Evolutionary conservation across 1,284 basidiomycete species (phyloP).

Genomic region (Prillingera fragicola): DNA sequence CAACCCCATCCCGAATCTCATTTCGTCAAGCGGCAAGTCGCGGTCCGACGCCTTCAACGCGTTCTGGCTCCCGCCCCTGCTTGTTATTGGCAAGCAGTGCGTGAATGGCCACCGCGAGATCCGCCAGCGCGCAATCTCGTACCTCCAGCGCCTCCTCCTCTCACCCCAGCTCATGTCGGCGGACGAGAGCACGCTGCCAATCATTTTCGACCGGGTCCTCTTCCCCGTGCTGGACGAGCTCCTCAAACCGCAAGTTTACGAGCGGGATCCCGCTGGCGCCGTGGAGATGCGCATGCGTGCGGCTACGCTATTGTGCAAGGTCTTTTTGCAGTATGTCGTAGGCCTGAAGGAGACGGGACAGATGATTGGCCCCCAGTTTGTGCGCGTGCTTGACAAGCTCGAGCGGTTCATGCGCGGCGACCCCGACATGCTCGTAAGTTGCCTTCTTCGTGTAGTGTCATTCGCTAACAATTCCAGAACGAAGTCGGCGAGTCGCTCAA

Average conservation of each 20-base stretch:
- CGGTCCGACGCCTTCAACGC: slow-evolving; percentile 63
- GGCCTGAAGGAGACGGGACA: slow-evolving; percentile 61
- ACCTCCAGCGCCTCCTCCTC: slow-evolving; percentile 81
- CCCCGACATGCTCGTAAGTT: slow-evolving; percentile 75
- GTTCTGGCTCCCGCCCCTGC: slow-evolving; percentile 72
- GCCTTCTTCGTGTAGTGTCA: neutral
- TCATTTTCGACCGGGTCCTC: slow-evolving; percentile 81
- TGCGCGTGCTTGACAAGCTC: slow-evolving; percentile 83
- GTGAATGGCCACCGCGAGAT: slow-evolving; percentile 78
- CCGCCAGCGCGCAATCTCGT: slow-evolving; percentile 73
- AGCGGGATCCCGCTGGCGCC: slow-evolving; percentile 77
- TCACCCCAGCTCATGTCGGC: slow-evolving; percentile 64
- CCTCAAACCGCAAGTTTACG: slow-evolving; percentile 73
- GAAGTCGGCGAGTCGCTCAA: slow-evolving; percentile 96
- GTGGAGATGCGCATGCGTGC: slow-evolving; percentile 82
- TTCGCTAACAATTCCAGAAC: slow-evolving; percentile 53
- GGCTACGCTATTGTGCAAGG: slow-evolving; percentile 83
- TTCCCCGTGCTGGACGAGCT: slow-evolving; percentile 92
- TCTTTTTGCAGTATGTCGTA: slow-evolving; percentile 87
- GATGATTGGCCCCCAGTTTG: slow-evolving; percentile 72
- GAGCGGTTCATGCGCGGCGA: slow-evolving; percentile 85
- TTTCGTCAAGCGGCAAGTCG: slow-evolving; percentile 49
- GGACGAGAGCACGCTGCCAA: slow-evolving; percentile 61
- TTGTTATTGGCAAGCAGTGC: slow-evolving; percentile 75
- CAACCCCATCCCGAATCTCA: slow-evolving; percentile 57